Conservation (phyloP, 768 basidiomycete species). For the Lentinula sp. region DNA sequence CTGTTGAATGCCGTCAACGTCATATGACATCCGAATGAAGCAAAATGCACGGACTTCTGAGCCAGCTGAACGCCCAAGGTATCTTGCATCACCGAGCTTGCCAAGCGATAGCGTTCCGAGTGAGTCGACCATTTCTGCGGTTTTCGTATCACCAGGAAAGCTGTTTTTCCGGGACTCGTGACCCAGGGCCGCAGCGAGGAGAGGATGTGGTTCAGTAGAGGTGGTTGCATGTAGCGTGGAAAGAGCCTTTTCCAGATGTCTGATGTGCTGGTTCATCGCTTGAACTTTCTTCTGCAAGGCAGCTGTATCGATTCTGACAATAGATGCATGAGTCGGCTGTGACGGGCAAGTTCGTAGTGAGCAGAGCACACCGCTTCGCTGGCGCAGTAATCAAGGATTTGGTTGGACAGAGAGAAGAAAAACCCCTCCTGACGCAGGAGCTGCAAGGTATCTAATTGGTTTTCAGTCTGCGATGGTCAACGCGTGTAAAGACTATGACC, state of each 20-base stretch:
- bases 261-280: constrained; percentile 64
- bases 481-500: background rate
- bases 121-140: background rate
- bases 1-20: background rate
- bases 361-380: background rate
- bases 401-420: constrained; percentile 49
- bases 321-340: background rate
- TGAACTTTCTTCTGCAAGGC: constrained; percentile 59
- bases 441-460: constrained; percentile 32
- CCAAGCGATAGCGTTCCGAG: constrained; percentile 1
- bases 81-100: background rate
- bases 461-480: background rate
- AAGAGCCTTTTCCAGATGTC: constrained; percentile 62
- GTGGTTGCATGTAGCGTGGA: constrained; percentile 53
- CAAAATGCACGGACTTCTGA: constrained; percentile 2
- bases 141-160: background rate
- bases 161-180: background rate
- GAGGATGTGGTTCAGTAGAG: constrained; percentile 52
- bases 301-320: constrained; percentile 36
- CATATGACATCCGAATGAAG: background rate
- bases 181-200: constrained; percentile 23
- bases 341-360: constrained; percentile 37
- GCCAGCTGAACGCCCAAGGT: constrained; percentile 10
- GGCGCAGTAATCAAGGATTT: background rate
- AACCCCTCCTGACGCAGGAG: constrained; percentile 49